Evolutionary conservation across 805 yeast species (phyloP).

Genomic region (Lachancea cidri): DNA sequence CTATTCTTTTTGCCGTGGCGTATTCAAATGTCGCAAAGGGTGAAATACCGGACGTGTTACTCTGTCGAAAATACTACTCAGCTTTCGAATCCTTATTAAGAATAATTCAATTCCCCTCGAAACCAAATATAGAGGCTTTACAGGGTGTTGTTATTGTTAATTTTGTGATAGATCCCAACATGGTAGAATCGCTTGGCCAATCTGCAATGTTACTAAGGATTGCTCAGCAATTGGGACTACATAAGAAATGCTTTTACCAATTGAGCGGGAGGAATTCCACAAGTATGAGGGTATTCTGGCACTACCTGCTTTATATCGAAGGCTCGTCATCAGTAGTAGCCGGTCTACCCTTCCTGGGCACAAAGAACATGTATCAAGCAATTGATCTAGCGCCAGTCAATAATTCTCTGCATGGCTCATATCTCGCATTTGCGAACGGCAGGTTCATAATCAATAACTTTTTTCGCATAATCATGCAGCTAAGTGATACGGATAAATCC

Average conservation of each 20-base stretch:
- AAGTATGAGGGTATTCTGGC: conserved; percentile 18
- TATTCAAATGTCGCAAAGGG: conserved; percentile 26
- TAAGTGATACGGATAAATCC: conserved; percentile 9
- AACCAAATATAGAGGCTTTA: conserved; percentile 20
- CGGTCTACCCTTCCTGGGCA: conserved; percentile 23
- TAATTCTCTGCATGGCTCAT: conserved; percentile 4
- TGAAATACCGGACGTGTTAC: conserved; percentile 16
- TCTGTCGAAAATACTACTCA: conserved; percentile 22
- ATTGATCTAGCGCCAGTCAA: conserved; percentile 10
- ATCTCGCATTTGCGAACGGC: conserved; percentile 22
- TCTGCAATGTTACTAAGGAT: conserved; percentile 26
- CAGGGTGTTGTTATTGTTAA: conserved; percentile 21
- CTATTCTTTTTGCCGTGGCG: conserved; percentile 23
- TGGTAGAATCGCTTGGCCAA: conserved; percentile 22
- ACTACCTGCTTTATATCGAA: conserved; percentile 23
- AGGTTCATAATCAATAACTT: conserved; percentile 20
- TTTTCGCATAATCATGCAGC: conserved; percentile 20
- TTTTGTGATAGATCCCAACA: conserved; percentile 28
- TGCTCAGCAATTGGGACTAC: conserved; percentile 25
- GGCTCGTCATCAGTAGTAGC: conserved; percentile 30
- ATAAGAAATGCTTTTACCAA: conserved; percentile 6
- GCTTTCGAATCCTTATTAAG: conserved; percentile 18
- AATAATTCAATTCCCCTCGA: conserved; percentile 18
- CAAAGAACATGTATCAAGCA: conserved; percentile 11
- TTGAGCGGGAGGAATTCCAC: neutral